Evolutionary conservation across 495 filamentous ascomycete species (phyloP), one percentile per base, ranked within the genome.

Genomic region (Astrocystis sublimbata): DNA sequence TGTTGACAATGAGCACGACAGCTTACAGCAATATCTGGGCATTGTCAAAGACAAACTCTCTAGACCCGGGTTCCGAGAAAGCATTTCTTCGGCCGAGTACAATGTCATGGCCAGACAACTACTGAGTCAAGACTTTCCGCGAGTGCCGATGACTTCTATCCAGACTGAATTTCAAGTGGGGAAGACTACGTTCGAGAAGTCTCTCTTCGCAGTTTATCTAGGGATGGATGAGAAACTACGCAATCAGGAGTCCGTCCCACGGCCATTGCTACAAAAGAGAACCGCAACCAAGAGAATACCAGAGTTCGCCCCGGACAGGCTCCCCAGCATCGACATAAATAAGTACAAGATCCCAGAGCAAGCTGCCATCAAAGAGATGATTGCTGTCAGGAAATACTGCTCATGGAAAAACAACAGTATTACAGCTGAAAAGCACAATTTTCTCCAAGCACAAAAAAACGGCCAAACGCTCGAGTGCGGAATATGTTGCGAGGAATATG

Each of bases 401-500:
- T 24, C 62, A 23, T 55, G 52, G 2, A 69, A 62, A 21, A 54
- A 67, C 15, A 61, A 56, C 5, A 62, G 68, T 35, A 38, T 35
- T 6, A 58, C 35, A 19, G 76, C 74, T 21, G 45, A 85, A 42
- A 68, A 78, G 60, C 70, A 78, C 21, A 83, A 81, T 19, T 65
- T 77, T 15, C 67, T 71, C 30, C 74, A 62, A 8, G 81, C 79
- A 10, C 75, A 81, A 56, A 75, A 75, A 6, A 72, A 82, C 21
- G 82, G 75, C 45, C 78, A 71, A 56, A 74, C 87, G 38, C 69
- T 75, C 10, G 89, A 92, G 58, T 91, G 89, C 65, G 81, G 77
- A 15, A 91, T 89, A 67, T 96, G 92, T 69, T 93, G 80, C 63
- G 75, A 78, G 10, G 88, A 92, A 3, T 81, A 79, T 53, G 78